These are phyloP conservation scores for Fusarium nygamai DNA, from an alignment of 2,329 filamentous ascomycete species.

Conservation along the genomic window DNA sequence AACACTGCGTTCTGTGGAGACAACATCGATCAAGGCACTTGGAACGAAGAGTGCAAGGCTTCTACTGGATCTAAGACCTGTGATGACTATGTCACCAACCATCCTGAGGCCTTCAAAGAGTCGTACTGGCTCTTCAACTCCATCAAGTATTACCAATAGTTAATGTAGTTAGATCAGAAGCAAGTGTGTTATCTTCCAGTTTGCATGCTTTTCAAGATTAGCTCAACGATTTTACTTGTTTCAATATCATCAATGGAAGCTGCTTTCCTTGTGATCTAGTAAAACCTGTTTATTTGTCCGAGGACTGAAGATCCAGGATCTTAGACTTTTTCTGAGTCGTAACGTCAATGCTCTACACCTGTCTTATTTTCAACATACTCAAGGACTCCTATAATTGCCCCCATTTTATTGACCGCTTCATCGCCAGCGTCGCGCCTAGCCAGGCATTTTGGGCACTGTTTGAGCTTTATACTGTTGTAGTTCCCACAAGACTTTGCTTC, in stretches of 20 bases:
- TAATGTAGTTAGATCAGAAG: no score
- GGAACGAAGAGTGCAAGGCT: conserved; percentile 22
- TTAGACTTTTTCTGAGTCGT: background rate
- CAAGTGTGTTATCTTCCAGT: fast-evolving
- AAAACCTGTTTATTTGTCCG: no score
- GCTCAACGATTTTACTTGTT: background rate
- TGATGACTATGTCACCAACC: conserved; percentile 72
- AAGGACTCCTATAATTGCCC: background rate
- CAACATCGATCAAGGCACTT: conserved; percentile 28
- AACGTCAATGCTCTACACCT: conserved; percentile 6
- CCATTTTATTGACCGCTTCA: background rate
- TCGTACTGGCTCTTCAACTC: conserved; percentile 14
- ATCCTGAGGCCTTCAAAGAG: conserved; percentile 56
- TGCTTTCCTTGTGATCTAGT: background rate
- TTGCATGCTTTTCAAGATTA: no score
- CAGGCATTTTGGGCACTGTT: background rate
- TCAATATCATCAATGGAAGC: background rate
- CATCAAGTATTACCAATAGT: conserved; percentile 10
- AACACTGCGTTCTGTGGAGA: conserved; percentile 83
- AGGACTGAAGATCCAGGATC: no score
- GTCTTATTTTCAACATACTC: background rate
- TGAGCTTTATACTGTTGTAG: background rate
- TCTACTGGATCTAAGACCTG: conserved; percentile 63
- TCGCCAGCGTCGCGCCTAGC: background rate
- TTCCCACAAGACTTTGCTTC: background rate